Evolutionary conservation across 306 rosid genomes (phyloP), one percentile per base, ranked within the genome.

Genomic region (Coriaria nepalensis): DNA sequence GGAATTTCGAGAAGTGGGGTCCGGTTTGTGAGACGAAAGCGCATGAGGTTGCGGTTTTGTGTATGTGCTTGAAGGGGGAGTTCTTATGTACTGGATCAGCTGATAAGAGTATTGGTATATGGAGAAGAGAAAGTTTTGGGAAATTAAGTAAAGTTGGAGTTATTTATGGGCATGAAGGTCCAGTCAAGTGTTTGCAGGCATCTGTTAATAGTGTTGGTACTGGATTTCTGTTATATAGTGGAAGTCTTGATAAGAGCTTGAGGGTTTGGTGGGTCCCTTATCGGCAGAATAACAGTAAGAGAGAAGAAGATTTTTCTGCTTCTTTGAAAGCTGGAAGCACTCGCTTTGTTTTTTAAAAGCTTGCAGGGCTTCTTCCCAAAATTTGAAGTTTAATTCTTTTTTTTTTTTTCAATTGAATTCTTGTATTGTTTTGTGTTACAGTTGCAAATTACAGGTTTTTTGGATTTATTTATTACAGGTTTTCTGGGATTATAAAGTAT

Each of bases 181-280:
- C 97, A 15, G 86, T 90, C 13, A 90, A 81, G 67, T 84, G 97
- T 47, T 73, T 90, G 71, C 95, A 90, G 53, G 92, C 76, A 3
- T 78, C 80, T 6, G 53, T 71, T 10, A 65, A 50, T 56, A 69
- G 66, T 54, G 68, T 84, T 62, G 93, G 87, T 5, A 80, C 66
- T 7, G 97, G 97, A 0, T 78, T 90, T 59, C 67, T 90, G 67
- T 57, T 90, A 10, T 90, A 90, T 5, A 90, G 95, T 69, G 97
- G 97, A 46, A 74, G 96, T 54, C 86, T 90, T 61, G 97, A 90
- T 14, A 84, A 54, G 65, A 90, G 82, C 63, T 68, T 90, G 39
- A 81, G 97, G 48, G 95, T 77, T 67, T 90, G 97, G 97, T 90
- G 97, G 97, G 97, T 90, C 73, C 68, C 95, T 20, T 20, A 20